Evolutionary conservation across 1,284 basidiomycete genomes (phyloP), one percentile per base, ranked within the genome.

Genomic region (Clitocybe nebularis): DNA sequence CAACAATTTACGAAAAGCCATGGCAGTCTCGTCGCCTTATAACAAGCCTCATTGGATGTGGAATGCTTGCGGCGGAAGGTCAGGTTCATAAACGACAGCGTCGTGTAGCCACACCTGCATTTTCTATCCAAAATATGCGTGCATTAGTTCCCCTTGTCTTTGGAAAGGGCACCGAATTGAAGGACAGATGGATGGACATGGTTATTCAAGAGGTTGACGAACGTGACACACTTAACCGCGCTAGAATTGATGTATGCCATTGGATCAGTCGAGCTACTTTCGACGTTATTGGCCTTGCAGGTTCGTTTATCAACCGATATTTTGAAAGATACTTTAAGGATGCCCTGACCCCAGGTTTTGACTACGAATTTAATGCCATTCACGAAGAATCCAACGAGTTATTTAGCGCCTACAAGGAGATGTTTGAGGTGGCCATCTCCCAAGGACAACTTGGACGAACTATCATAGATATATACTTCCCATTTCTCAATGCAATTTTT

Each of bases 201-300:
- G 58, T 77, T 4, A 48, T 55, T 10, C 50, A 57, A 13, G 41
- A 39, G 10, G 14, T 32, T 9, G 40, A 44, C 13, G 40, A 49
- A 3, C 40, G 38, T 5, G 47, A 49, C 47, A 59, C 47, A 13
- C 48, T 7, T 16, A 8, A 43, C 45, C 29, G 61, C 1, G 47
- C 64, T 30, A 63, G 53, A 30, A 46, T 90, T 9, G 84, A 90
- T 52, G 74, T 88, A 5, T 82, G 74, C 52, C 78, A 77, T 53
- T 89, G 85, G 84, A 64, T 87, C 33, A 81, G 79, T 54, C 71
- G 85, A 16, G 82, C 81, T 3, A 87, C 86, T 1, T 89, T 90
- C 54, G 87, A 90, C 59, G 81, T 89, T 22, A 87, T 90, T 52
- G 87, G 87, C 1, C 58, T 84, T 10, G 81, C 86, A 41, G 84